Evolutionary conservation across 2,329 filamentous ascomycete species (phyloP).

Genomic region (Neodidymelliopsis sp.): DNA sequence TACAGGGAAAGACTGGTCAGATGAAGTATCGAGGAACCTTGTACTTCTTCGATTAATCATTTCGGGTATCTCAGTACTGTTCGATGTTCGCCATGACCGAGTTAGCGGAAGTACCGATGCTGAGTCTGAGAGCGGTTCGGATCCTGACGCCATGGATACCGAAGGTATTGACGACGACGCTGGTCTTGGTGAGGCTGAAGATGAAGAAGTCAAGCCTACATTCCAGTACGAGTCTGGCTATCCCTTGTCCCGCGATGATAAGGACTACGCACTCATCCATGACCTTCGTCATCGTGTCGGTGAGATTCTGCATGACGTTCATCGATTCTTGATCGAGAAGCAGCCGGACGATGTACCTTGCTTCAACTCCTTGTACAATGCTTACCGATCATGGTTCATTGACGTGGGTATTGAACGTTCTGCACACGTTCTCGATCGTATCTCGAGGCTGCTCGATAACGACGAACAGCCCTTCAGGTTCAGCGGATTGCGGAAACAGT

Average conservation of each 20-base stretch:
- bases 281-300: conserved; percentile 81
- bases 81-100: conserved; percentile 69
- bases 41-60: conserved; percentile 88
- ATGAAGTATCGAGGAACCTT: conserved; percentile 90
- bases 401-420: conserved; percentile 97
- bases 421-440: conserved; percentile 88
- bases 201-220: conserved; percentile 82
- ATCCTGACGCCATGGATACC: conserved; percentile 52
- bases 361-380: conserved; percentile 90
- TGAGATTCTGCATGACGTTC: conserved; percentile 80
- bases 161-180: conserved; percentile 58
- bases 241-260: conserved; percentile 68
- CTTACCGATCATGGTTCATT: conserved; percentile 95
- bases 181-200: conserved; percentile 71
- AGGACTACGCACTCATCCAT: conserved; percentile 76
- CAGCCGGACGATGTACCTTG: conserved; percentile 96
- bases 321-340: conserved; percentile 79
- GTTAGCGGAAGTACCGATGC: conserved; percentile 42
- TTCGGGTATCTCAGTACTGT: conserved; percentile 87
- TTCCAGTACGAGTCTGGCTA: conserved; percentile 93
- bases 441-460: conserved; percentile 81
- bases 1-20: conserved; percentile 98
- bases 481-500: conserved; percentile 88
- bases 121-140: conserved; percentile 61
- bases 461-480: conserved; percentile 95